phyloP scores from a whole-genome alignment of 305 asterid genomes.

The Galium porrigens region DNA sequence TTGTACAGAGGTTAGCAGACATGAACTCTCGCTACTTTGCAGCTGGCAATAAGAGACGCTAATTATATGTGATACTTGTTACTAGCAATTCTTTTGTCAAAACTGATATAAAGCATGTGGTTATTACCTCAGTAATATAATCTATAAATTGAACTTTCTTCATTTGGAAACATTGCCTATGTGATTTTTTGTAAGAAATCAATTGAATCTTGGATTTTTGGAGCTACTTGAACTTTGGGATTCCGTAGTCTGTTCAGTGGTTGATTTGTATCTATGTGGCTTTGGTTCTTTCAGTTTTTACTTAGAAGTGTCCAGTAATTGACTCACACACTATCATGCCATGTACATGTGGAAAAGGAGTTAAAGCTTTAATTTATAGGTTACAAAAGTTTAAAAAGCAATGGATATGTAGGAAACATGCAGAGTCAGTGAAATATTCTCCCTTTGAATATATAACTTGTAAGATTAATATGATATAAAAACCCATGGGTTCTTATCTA shows the following conservation, averaged over 20 bases:
- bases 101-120: neutral
- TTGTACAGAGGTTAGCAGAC: conserved; percentile 73
- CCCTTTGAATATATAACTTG: neutral
- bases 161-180: neutral
- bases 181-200: neutral
- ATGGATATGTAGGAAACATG: neutral
- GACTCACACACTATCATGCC: neutral
- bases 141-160: neutral
- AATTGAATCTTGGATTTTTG: neutral
- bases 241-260: neutral
- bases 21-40: neutral
- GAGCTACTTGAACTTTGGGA: neutral
- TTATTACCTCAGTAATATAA: neutral
- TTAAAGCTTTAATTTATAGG: neutral
- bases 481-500: neutral
- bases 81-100: neutral
- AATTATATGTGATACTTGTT: neutral
- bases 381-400: neutral
- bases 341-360: neutral
- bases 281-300: neutral
- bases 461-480: neutral
- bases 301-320: neutral
- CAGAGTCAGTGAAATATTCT: neutral
- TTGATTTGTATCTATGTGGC: neutral
- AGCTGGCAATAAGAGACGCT: neutral